Base-by-base conservation (phyloP, 2,329 filamentous ascomycete genomes). In the Furcasterigmium sp. region DNA sequence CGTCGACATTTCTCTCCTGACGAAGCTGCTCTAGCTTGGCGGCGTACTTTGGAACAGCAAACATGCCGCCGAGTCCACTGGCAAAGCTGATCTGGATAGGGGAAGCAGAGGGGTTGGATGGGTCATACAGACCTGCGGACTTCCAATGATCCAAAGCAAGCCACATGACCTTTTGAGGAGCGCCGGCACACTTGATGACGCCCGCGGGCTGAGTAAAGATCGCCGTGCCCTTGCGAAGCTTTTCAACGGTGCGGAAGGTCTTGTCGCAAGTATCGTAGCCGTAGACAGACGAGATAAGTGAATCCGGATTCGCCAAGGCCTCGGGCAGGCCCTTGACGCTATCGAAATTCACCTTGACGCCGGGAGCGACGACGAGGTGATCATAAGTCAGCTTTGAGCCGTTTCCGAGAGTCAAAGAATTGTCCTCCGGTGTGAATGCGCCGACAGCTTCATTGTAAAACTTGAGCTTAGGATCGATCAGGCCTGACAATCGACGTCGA, bases 101-200 rank as follows among this genome's bases (percentile, higher is more conserved):
- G 0, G 73, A 76, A 6, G 39, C 37, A 1, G 63, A 52, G 1
- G 63, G 53, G 41, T 66, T 61, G 42, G 48, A 46, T 2, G 68
- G 53, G 42, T 70, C 56, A 58, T 80, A 80, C 4, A 76, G 55
- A 2, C 75, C 76, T 0, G 64, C 63, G 23, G 62, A 61, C 59
- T 73, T 77, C 78, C 78, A 82, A 58, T 76, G 59, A 53, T 81
- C 75, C 34, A 80, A 60, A 1, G 78, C 78, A 14, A 82, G 68
- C 78, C 78, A 82, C 75, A 82, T 74, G 53, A 72, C 63, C 61
- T 82, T 82, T 49, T 82, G 78, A 10, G 78, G 78, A 3, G 76
- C 78, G 35, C 78, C 78, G 3, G 78, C 78, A 48, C 78, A 82
- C 60, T 82, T 82, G 60, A 82, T 67, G 6, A 71, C 64, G 36